Percentiles rank a stretch among this genome's conserved stretches.
phyloP scores from a whole-genome alignment of 2,329 filamentous ascomycete species.

The Fonsecaea multimorphosa region DNA sequence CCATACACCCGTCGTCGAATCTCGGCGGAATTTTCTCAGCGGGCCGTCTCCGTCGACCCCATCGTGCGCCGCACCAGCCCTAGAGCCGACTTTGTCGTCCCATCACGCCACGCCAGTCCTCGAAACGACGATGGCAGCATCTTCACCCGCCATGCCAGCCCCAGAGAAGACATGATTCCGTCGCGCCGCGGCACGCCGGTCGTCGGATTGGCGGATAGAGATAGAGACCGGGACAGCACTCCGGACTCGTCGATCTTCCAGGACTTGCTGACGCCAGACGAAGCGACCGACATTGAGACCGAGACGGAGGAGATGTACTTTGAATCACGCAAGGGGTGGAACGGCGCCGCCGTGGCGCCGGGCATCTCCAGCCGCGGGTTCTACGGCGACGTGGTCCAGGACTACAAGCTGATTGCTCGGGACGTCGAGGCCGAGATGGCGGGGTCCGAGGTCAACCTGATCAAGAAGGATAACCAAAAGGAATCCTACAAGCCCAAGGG shows the following conservation, averaged over 20 bases:
- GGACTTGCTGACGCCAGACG: slow-evolving; percentile 11
- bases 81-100: slow-evolving; percentile 9
- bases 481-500: slow-evolving; percentile 2
- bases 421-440: slow-evolving; percentile 22
- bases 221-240: neutral
- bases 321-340: slow-evolving; percentile 34
- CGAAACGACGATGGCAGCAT: slow-evolving; percentile 20
- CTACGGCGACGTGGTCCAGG: slow-evolving; percentile 30
- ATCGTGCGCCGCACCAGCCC: slow-evolving; percentile 20
- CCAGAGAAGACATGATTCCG: slow-evolving; percentile 7
- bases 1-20: slow-evolving; percentile 19
- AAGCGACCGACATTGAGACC: slow-evolving; percentile 32
- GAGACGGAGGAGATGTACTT: slow-evolving; percentile 35
- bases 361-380: slow-evolving; percentile 24
- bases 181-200: neutral
- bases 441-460: slow-evolving; percentile 15
- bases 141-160: neutral
- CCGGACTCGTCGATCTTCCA: neutral
- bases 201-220: neutral
- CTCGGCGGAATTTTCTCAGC: slow-evolving; percentile 22
- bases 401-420: slow-evolving; percentile 31
- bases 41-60: slow-evolving; percentile 32
- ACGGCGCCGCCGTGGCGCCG: slow-evolving; percentile 24
- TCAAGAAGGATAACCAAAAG: slow-evolving; percentile 28
- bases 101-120: slow-evolving; percentile 20